Conservation (phyloP, 441 rosid genomes). For the Adansonia gregorii region DNA sequence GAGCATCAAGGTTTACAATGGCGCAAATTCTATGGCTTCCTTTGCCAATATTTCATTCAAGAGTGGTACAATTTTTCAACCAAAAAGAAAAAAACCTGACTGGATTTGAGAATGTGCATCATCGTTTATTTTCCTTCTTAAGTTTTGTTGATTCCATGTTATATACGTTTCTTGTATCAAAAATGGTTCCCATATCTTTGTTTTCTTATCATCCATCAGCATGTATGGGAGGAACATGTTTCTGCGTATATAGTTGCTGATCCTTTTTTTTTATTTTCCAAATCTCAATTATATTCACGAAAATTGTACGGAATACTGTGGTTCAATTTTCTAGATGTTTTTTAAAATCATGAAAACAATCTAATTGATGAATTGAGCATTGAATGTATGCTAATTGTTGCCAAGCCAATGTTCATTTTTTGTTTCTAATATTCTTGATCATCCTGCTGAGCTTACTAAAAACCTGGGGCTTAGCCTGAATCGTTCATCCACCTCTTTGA, state of each 20-base stretch:
- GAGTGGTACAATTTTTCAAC: conserved; percentile 45
- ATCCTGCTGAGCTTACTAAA: too few relatives aligned
- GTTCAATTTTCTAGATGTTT: background rate
- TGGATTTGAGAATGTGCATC: background rate
- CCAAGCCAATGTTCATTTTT: background rate
- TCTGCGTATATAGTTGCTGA: background rate
- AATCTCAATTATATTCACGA: background rate
- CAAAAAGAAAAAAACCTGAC: background rate
- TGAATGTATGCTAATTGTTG: background rate
- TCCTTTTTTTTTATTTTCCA: background rate
- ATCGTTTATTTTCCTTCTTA: background rate
- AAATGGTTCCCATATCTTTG: background rate
- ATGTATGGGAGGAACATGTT: background rate
- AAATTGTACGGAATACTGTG: background rate
- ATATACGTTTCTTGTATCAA: background rate
- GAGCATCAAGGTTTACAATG: conserved; percentile 31
- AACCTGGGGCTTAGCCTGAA: too few relatives aligned
- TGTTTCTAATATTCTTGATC: too few relatives aligned
- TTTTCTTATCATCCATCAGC: background rate
- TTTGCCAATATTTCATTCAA: conserved; percentile 83
- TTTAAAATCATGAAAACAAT: background rate
- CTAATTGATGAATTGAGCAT: background rate
- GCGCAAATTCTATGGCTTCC: conserved; percentile 53
- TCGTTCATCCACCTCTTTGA: too few relatives aligned
- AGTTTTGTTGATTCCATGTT: background rate